Base-by-base conservation (phyloP, 148 eudicot genomes). In the Spergularia marina region DNA sequence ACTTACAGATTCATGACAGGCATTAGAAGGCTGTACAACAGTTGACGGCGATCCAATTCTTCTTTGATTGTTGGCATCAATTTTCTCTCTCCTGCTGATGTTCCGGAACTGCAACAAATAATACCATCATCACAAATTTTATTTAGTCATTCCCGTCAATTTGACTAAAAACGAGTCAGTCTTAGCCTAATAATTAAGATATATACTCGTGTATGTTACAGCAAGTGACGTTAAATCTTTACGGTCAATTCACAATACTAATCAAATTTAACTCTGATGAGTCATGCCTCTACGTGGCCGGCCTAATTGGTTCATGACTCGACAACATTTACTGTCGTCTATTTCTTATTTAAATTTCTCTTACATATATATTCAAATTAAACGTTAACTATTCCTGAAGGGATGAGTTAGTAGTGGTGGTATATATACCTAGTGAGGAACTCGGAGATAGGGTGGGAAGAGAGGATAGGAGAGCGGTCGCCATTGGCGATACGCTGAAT, bases 1-100 rank as follows among this genome's bases (percentile, higher is more conserved):
- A 76, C 97, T 87, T 80, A 90, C 97, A 91, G 84, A 81, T 91
- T 93, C 98, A 93, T 93, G 68, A 93, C 98, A 52, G 98, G 96
- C 93, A 87, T 86, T 55, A 91, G 93, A 77, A 93, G 96, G 69
- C 96, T 89, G 85, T 93, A 93, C 0, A 93, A 85, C 20, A 86
- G 80, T 82, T 89, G 93, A 57, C 96, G 90, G 20, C 98, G 96
- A 76, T 89, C 87, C 71, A 87, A 74, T 81, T 93, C 98, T 69
- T 93, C 98, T 76, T 83, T 71, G 73, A 91, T 93, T 53, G 98
- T 91, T 6, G 98, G 98, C 93, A 91, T 91, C 34, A 93, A 76
- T 68, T 93, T 93, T 77, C 96, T 87, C 66, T 93, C 98, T 12
- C 98, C 98, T 21, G 96, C 96, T 25, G 98, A 93, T 12, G 98